Conservation (phyloP, 2,329 filamentous ascomycete species). For the Alternaria dauci region DNA sequence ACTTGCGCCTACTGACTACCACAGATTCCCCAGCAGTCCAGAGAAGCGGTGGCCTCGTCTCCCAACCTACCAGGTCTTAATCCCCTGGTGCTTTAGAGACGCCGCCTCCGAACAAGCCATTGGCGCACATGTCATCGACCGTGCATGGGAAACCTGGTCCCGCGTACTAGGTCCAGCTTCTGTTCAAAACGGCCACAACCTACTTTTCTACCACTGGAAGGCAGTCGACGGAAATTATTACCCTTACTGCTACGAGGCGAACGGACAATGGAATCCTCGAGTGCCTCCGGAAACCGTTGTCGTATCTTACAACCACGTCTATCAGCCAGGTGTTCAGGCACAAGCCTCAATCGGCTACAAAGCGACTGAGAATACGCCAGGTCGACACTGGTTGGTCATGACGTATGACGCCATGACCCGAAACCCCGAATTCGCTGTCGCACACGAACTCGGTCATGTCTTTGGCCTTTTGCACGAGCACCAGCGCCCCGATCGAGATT, state of each 20-base stretch:
- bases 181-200: neutral
- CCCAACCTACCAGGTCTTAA: neutral
- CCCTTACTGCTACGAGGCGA: neutral
- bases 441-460: conserved; percentile 3
- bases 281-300: neutral
- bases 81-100: neutral
- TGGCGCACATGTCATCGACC: neutral
- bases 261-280: neutral
- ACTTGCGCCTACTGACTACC: neutral
- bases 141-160: neutral
- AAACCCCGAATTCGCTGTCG: neutral
- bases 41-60: neutral
- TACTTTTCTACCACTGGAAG: neutral
- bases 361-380: neutral
- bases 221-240: neutral
- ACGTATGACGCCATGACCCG: neutral
- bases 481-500: neutral
- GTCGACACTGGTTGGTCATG: neutral
- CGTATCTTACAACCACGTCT: neutral
- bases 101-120: neutral
- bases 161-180: neutral
- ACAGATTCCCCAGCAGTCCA: neutral
- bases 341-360: neutral
- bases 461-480: conserved; percentile 5
- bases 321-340: neutral